Percentiles rank a stretch among this genome's conserved stretches.
Conservation (phyloP, 1,139 yeast genomes). For the Debaryomyces udenii region DNA sequence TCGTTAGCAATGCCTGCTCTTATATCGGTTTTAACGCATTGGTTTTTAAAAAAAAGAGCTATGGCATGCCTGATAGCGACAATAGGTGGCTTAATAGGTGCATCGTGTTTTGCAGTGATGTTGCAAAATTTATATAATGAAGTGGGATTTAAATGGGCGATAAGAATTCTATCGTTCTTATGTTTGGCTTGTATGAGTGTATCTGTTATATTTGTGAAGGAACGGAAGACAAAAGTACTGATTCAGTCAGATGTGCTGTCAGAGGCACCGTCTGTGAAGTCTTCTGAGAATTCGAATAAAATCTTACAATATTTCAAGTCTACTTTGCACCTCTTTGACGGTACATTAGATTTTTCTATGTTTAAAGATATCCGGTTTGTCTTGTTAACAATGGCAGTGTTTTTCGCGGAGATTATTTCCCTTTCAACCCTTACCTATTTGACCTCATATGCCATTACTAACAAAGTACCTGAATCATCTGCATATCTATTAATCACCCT, state of each 20-base stretch:
- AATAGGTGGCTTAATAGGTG: conserved; percentile 66
- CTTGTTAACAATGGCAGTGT: conserved; percentile 44
- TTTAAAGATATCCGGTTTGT: conserved; percentile 44
- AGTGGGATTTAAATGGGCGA: conserved; percentile 65
- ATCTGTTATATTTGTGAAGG: conserved; percentile 47
- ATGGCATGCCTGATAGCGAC: conserved; percentile 60
- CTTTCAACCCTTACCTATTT: conserved; percentile 55
- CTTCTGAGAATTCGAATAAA: no score
- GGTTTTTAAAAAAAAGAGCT: conserved; percentile 59
- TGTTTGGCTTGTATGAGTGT: conserved; percentile 43
- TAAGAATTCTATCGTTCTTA: conserved; percentile 55
- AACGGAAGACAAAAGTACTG: conserved; percentile 28
- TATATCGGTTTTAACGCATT: conserved; percentile 62
- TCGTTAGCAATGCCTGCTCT: conserved; percentile 62
- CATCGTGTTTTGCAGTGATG: conserved; percentile 59
- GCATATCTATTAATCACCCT: conserved; percentile 50
- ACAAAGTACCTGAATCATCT: conserved; percentile 41
- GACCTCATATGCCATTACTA: conserved; percentile 51
- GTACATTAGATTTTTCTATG: conserved; percentile 42
- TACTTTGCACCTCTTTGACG: conserved; percentile 21
- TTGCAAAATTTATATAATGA: conserved; percentile 47
- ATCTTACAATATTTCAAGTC: not conserved
- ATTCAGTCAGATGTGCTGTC: no score
- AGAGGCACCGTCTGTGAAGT: no score
- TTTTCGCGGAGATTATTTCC: conserved; percentile 51